Percentiles rank a stretch among this genome's conserved stretches.
Conservation (phyloP, 2,329 filamentous ascomycete genomes). For the Neonectria neomacrospora region DNA sequence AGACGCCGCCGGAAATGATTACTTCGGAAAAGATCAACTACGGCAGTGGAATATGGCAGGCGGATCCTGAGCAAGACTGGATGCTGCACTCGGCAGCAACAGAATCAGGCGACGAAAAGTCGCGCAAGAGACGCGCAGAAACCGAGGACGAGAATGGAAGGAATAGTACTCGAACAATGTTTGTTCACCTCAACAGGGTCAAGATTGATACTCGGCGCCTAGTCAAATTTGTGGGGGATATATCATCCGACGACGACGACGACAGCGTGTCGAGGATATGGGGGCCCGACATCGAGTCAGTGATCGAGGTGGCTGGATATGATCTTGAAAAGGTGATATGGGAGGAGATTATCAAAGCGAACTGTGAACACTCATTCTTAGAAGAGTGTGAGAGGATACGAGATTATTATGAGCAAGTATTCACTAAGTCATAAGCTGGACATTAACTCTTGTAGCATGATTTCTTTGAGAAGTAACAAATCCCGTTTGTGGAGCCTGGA, state of each 20-base stretch:
- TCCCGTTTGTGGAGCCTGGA: too few species aligned
- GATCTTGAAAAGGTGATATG: conserved; percentile 41
- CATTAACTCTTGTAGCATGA: too few species aligned
- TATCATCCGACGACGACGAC: conserved; percentile 17
- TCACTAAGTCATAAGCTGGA: conserved; percentile 32
- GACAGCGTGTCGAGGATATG: conserved; percentile 31
- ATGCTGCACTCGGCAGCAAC: background rate
- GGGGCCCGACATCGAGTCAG: conserved; percentile 28
- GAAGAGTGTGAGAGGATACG: conserved; percentile 40
- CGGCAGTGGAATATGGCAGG: conserved; percentile 42
- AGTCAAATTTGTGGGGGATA: conserved; percentile 13
- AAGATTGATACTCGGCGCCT: conserved; percentile 37
- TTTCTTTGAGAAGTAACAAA: too few species aligned
- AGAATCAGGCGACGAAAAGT: background rate
- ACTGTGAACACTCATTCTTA: conserved; percentile 30
- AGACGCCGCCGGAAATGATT: conserved; percentile 24
- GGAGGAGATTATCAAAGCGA: conserved; percentile 40
- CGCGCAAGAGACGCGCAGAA: background rate
- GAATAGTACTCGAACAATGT: conserved; percentile 35
- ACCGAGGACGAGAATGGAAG: background rate
- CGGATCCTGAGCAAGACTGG: conserved; percentile 41
- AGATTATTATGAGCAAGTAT: conserved; percentile 37
- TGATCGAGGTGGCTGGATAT: conserved; percentile 34
- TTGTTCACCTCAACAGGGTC: conserved; percentile 41
- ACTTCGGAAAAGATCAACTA: conserved; percentile 32